These are phyloP conservation scores for Candida sp. DNA, from an alignment of 1,139 yeast genomes.

Conservation along the genomic window DNA sequence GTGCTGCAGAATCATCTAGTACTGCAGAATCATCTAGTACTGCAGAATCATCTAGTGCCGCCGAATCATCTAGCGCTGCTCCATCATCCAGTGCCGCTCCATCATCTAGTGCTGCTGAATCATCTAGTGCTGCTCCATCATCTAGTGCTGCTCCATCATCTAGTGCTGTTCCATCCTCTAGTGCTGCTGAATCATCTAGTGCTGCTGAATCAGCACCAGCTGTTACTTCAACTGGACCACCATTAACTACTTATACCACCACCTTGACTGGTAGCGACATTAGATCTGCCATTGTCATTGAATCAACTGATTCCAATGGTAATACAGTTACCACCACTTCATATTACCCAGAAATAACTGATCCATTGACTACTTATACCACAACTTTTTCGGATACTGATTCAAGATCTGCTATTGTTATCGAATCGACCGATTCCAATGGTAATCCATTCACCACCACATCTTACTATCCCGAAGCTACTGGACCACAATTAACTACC, in stretches of 20 bases:
- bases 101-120: conserved; percentile 3
- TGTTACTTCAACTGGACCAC: neutral
- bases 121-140: neutral
- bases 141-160: conserved; percentile 1
- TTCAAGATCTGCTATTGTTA: neutral
- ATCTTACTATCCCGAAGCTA: neutral
- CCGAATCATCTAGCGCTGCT: conserved; percentile 2
- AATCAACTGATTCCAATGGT: neutral
- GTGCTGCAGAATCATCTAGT: conserved; percentile 6
- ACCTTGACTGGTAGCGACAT: neutral
- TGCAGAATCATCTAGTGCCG: too few relatives aligned
- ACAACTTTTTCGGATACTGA: neutral
- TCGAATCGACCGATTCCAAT: neutral
- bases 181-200: neutral
- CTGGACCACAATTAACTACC: neutral
- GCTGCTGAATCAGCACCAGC: conserved; percentile 4
- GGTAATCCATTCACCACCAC: conserved; percentile 2
- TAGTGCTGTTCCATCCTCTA: neutral
- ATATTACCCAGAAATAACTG: neutral
- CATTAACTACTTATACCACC: conserved; percentile 1
- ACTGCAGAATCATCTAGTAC: too few relatives aligned
- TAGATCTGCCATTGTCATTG: neutral
- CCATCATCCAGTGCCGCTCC: conserved; percentile 6
- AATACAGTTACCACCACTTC: neutral
- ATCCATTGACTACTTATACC: neutral